phyloP scores from a whole-genome alignment of 768 basidiomycete genomes.

The Kwoniella sp. region DNA sequence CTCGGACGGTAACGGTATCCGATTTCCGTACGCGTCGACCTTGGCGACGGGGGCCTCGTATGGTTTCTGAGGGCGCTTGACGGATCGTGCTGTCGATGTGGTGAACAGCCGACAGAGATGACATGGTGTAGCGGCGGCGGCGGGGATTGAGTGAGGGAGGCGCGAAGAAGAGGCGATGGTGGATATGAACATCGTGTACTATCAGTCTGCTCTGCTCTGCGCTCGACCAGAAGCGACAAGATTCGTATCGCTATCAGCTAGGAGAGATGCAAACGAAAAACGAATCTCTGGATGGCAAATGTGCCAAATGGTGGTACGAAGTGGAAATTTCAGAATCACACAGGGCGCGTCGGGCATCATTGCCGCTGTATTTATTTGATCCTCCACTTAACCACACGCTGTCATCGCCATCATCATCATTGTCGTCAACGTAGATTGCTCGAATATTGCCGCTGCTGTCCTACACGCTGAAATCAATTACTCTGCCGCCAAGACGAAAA shows the following conservation, averaged over 20 bases:
- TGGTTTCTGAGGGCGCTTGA: slow-evolving; percentile 25
- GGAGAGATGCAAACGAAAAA: too few species aligned
- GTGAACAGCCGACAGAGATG: slow-evolving; percentile 1
- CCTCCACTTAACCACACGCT: slow-evolving; percentile 3
- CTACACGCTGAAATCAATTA: too few species aligned
- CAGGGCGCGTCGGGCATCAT: too few species aligned
- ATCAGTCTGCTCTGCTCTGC: not conserved
- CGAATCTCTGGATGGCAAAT: too few species aligned
- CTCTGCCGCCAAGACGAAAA: too few species aligned
- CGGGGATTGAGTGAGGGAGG: not conserved
- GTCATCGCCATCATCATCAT: slow-evolving; percentile 1
- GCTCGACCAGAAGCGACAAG: too few species aligned
- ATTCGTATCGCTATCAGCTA: too few species aligned
- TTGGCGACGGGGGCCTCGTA: slow-evolving; percentile 16
- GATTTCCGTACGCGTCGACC: slow-evolving; percentile 19
- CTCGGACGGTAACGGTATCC: slow-evolving; percentile 3
- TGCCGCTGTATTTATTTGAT: not conserved
- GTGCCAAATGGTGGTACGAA: too few species aligned
- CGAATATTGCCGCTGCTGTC: too few species aligned
- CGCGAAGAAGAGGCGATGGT: slow-evolving; percentile 14
- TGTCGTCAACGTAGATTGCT: not conserved
- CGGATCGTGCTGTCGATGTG: not conserved
- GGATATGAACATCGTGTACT: slow-evolving; percentile 13
- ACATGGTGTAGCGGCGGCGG: not conserved
- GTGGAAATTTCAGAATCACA: too few species aligned